Base-by-base conservation (phyloP, 768 basidiomycete genomes). In the Suillus americanus region DNA sequence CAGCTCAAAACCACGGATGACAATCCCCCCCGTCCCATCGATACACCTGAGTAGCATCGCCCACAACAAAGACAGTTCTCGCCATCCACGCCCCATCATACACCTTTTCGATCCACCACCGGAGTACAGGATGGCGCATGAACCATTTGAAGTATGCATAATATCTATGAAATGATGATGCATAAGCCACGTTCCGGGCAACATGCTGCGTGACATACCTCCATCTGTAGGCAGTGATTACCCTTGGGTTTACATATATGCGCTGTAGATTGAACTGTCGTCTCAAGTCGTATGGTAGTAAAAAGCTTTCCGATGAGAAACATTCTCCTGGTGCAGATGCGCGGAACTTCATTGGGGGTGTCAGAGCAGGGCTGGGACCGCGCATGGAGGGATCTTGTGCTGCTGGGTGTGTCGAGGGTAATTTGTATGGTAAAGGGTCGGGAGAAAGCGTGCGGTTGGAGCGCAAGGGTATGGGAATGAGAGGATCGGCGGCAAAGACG, bases 241-340 rank as follows among this genome's bases (percentile, higher is more conserved):
- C 81, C 46, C 76, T 76, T 40, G 81, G 77, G 66, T 82, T 81
- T 45, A 75, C 70, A 62, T 71, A 77, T 41, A 81, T 77, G 20
- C 73, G 71, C 61, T 78, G 69, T 67, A 82, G 56, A 20, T 73
- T 74, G 62, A 79, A 79, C 65, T 77, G 48, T 5, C 81, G 77
- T 57, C 81, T 73, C 20, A 82, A 63, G 62, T 82, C 81, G 67
- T 82, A 81, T 9, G 80, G 80, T 1, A 82, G 66, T 57, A 77
- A 62, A 71, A 81, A 82, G 1, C 73, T 78, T 68, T 82, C 81
- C 3, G 78, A 79, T 56, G 74, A 75, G 67, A 72, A 79, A 65
- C 78, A 79, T 64, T 75, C 74, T 13, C 64, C 65, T 16, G 65
- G 66, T 30, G 65, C 67, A 20, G 72, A 74, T 18, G 56, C 59